A percentile compares a stretch with the other conserved stretches of the same genome.
phyloP scores from a whole-genome alignment of 177 flowering plant species.

The Vitis hybrid region DNA sequence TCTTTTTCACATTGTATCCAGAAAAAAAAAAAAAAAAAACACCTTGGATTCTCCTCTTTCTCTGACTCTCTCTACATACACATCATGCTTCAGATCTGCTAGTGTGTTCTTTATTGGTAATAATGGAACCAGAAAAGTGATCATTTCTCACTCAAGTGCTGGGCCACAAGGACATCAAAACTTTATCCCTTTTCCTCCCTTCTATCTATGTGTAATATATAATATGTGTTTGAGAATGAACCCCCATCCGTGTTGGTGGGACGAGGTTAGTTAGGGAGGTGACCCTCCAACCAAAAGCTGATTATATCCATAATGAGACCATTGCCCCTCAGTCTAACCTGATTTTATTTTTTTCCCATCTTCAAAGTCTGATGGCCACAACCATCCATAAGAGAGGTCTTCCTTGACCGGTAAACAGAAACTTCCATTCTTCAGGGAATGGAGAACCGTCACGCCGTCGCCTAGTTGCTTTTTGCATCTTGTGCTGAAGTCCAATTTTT shows the following conservation, averaged over 20 bases:
- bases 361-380: neutral
- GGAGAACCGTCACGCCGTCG: neutral
- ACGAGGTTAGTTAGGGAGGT: slow-evolving; percentile 17
- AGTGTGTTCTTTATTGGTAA: neutral
- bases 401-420: neutral
- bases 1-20: slow-evolving; percentile 4
- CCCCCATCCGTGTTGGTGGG: neutral
- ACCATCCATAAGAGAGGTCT: slow-evolving; percentile 1
- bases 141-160: neutral
- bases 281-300: slow-evolving; percentile 25
- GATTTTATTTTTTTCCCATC: neutral
- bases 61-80: slow-evolving; percentile 2
- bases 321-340: neutral
- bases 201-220: neutral
- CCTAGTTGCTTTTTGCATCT: neutral
- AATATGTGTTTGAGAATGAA: neutral
- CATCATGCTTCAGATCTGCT: neutral
- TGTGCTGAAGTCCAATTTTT: neutral
- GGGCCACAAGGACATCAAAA: slow-evolving; percentile 8
- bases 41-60: slow-evolving; percentile 19
- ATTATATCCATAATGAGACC: neutral
- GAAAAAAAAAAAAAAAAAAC: neutral
- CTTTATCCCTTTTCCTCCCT: neutral
- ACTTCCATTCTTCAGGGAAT: neutral
- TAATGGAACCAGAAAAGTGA: neutral